phyloP scores from a whole-genome alignment of 225 moss, liverwort and hornwort species.

The Straminergon stramineum region DNA sequence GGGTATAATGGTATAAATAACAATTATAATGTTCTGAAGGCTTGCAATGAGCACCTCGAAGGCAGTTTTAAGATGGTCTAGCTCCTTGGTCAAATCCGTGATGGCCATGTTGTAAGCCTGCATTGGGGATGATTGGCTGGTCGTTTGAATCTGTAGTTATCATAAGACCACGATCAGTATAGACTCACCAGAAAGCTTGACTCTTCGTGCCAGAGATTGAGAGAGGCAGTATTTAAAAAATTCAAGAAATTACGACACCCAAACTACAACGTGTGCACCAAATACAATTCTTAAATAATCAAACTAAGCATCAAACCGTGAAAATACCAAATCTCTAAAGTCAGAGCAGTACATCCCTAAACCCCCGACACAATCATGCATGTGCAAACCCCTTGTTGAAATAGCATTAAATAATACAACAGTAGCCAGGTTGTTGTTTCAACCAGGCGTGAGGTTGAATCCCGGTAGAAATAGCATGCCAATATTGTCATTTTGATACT shows the following conservation, averaged over 20 bases:
- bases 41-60: slow-evolving; percentile 42
- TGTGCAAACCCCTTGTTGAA: not conserved
- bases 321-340: not conserved
- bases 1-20: not conserved
- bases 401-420: no score
- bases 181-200: not conserved
- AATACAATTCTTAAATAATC: not conserved
- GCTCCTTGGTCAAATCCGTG: slow-evolving; percentile 82
- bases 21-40: not conserved
- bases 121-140: slow-evolving; percentile 90
- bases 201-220: not conserved
- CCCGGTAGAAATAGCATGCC: no score
- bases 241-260: not conserved
- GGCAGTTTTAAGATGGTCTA: slow-evolving; percentile 63
- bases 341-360: not conserved
- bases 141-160: slow-evolving; percentile 63
- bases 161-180: not conserved
- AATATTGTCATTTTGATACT: not conserved
- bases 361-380: not conserved
- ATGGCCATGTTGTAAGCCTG: slow-evolving; percentile 83
- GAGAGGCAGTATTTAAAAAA: not conserved
- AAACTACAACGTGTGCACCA: not conserved
- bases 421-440: not conserved
- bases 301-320: not conserved
- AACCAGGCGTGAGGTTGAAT: not conserved